Conservation (phyloP, 2,329 filamentous ascomycete species). For the Alternaria longipes region DNA sequence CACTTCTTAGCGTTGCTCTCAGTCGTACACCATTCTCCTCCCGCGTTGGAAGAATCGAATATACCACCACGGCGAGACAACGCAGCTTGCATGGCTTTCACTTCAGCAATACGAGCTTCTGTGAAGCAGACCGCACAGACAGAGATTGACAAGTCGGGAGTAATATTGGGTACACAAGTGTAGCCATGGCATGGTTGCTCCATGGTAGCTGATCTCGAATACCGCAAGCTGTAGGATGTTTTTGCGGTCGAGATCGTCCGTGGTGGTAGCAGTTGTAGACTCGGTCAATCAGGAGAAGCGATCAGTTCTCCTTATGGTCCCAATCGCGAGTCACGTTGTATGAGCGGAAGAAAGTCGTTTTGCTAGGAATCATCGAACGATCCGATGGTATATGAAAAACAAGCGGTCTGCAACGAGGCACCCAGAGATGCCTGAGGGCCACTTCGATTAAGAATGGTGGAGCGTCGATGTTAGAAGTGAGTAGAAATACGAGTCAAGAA, state of each 20-base stretch:
- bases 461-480: neutral
- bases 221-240: neutral
- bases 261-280: neutral
- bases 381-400: neutral
- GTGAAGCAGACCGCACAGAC: slow-evolving; percentile 19
- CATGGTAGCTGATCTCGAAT: neutral
- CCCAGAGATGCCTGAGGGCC: neutral
- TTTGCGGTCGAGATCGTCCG: neutral
- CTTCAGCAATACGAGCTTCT: slow-evolving; percentile 12
- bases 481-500: neutral
- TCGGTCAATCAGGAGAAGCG: neutral
- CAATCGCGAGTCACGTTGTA: neutral
- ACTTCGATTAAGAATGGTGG: neutral
- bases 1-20: neutral
- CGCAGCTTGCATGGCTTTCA: slow-evolving; percentile 12
- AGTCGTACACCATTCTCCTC: neutral
- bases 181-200: neutral
- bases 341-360: neutral
- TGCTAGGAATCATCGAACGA: neutral
- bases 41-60: slow-evolving; percentile 4
- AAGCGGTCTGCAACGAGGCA: neutral
- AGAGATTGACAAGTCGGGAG: neutral
- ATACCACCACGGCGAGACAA: slow-evolving; percentile 23
- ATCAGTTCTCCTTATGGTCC: neutral
- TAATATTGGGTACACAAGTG: neutral